Percentiles rank a stretch among this genome's conserved stretches.
These are phyloP conservation scores for Penicillium chermesinum DNA, from an alignment of 495 filamentous ascomycete genomes.

Conservation along the genomic window DNA sequence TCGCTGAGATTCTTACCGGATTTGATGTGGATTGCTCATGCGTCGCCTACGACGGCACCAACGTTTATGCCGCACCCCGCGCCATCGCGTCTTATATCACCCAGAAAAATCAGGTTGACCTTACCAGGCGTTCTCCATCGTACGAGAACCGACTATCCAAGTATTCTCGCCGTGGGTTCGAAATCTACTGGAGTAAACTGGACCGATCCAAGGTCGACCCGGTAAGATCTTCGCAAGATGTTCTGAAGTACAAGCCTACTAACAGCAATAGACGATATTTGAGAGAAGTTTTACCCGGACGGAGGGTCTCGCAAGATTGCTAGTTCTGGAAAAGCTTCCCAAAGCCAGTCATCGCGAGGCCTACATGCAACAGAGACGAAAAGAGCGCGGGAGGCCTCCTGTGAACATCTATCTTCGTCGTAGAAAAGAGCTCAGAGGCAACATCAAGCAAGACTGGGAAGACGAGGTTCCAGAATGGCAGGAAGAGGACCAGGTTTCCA, in stretches of 20 bases:
- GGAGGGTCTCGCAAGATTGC: slow-evolving; percentile 68
- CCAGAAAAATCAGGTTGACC: slow-evolving; percentile 73
- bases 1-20: slow-evolving; percentile 76
- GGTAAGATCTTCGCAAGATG: slow-evolving; percentile 23
- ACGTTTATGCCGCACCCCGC: slow-evolving; percentile 68
- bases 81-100: slow-evolving; percentile 70
- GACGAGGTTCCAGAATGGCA: slow-evolving; percentile 82
- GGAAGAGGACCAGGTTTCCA: slow-evolving; percentile 63
- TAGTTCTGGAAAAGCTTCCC: slow-evolving; percentile 75
- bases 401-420: slow-evolving; percentile 14
- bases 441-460: slow-evolving; percentile 65
- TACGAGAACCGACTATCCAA: slow-evolving; percentile 88
- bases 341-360: slow-evolving; percentile 56
- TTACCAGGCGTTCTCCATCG: slow-evolving; percentile 71
- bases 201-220: slow-evolving; percentile 71
- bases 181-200: slow-evolving; percentile 69
- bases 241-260: too few relatives aligned
- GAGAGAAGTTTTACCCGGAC: slow-evolving; percentile 70
- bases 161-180: slow-evolving; percentile 77
- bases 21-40: slow-evolving; percentile 84
- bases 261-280: slow-evolving; percentile 64
- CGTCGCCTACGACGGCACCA: slow-evolving; percentile 70
- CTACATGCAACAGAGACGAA: slow-evolving; percentile 59
- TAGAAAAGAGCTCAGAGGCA: slow-evolving; percentile 36
- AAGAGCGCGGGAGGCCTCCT: slow-evolving; percentile 61